Base-by-base conservation (phyloP, 2,329 filamentous ascomycete genomes). In the Pestalotiopsis sp. region DNA sequence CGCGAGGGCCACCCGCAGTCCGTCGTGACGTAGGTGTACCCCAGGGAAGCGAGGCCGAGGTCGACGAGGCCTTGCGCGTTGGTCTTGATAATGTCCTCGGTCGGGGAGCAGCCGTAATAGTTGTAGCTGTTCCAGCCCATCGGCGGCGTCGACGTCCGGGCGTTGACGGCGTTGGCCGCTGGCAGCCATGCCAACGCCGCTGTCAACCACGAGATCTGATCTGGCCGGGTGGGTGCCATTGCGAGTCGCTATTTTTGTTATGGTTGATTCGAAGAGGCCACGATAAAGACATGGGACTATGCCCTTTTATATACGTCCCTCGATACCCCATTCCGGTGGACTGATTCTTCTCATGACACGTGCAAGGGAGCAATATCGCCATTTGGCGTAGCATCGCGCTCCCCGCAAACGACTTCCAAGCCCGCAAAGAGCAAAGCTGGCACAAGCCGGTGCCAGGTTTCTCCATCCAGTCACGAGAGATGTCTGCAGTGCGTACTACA, bases 101-200 rank as follows among this genome's bases (percentile, higher is more conserved):
- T 84, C 0, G 84, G 84, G 1, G 77, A 76, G 73, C 87, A 89
- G 64, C 78, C 80, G 75, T 87, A 88, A 56, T 84, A 80, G 66
- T 90, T 90, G 71, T 90, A 90, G 2, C 83, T 85, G 70, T 90
- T 90, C 87, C 87, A 90, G 13, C 87, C 82, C 82, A 84, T 83
- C 0, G 81, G 80, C 2, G 83, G 83, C 1, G 81, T 80, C 4
- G 75, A 71, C 1, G 78, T 67, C 36, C 68, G 60, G 39, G 67
- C 62, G 49, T 65, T 70, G 49, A 77, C 31, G 70, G 75, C 49
- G 68, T 38, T 27, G 41, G 57, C 61, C 6, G 23, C 25, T 9
- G 25, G 38, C n/a, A 52, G 36, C 23, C 57, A 27, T 9, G 57
- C 57, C 57, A 27, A 9, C 20, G 27, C 23, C 57, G 57, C 23